Conservation (phyloP, 345 rosid species). For the Gossypium raimondii region DNA sequence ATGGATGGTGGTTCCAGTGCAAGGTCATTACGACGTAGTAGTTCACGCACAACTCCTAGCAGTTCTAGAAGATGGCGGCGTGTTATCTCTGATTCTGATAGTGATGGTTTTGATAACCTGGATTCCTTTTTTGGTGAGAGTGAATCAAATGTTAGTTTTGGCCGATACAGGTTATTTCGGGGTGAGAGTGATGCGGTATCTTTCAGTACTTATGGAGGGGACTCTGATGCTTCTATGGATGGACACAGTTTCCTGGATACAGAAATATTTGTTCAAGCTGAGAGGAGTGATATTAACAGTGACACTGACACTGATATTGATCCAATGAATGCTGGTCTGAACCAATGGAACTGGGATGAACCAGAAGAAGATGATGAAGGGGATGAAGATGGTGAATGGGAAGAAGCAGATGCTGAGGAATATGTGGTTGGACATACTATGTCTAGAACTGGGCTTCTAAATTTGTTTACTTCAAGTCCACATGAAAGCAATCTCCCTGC, state of each 20-base stretch:
- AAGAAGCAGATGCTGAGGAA: conserved; percentile 50
- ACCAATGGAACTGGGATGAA: conserved; percentile 76
- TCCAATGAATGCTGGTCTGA: conserved; percentile 82
- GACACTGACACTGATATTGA: conserved; percentile 84
- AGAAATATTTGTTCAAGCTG: conserved; percentile 44
- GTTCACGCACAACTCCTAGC: conserved; percentile 50
- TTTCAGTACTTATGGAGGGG: conserved; percentile 63
- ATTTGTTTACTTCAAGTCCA: conserved; percentile 39
- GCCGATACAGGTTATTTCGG: conserved; percentile 41
- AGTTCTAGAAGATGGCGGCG: conserved; percentile 65
- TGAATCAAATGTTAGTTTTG: conserved; percentile 56
- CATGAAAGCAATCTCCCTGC: conserved; percentile 34
- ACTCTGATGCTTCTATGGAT: conserved; percentile 78
- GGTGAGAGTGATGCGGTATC: conserved; percentile 69
- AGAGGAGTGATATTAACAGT: conserved; percentile 50
- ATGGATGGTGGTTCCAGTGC: conserved; percentile 36
- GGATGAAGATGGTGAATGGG: conserved; percentile 57
- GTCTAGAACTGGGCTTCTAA: conserved; percentile 23
- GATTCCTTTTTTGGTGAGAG: conserved; percentile 57
- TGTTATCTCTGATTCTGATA: conserved; percentile 67
- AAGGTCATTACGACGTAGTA: conserved; percentile 34
- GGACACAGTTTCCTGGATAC: conserved; percentile 48
- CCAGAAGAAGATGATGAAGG: conserved; percentile 48
- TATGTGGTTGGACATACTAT: conserved; percentile 30
- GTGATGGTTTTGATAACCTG: conserved; percentile 59